Base-by-base conservation (phyloP, 352 stramenopile genomes). In the Globisporangium spiculum region DNA sequence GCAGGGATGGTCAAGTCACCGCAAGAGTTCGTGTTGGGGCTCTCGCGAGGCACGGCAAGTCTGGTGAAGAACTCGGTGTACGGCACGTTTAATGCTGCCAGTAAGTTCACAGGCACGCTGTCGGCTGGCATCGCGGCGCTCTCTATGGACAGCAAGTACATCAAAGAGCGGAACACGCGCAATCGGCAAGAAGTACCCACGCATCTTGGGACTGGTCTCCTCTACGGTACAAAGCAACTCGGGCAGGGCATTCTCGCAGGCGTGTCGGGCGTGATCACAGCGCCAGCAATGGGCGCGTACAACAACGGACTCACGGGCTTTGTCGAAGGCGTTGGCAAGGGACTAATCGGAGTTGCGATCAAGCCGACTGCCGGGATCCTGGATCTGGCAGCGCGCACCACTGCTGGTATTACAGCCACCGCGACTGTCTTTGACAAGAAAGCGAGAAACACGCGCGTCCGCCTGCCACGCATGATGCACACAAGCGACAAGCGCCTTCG, bases 81-180 rank as follows among this genome's bases (percentile, higher is more conserved):
- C 46, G 92, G 94, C 55, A 95, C 91, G 36, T 97, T 98, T 68
- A 98, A 98, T 68, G 91, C 92, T 16, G 92, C 94, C 4, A 97
- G 92, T 62, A 98, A 97, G 68, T 89, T 98, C 63, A 98, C 93
- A 0, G 90, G 92, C 12, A 96, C 93, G 24, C 71, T 98, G n/a
- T 97, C 92, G 0, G 91, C 94, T 18, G 92, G 91, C 0, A 86
- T 98, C 24, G 92, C 93, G 4, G 88, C 89, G 18, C 74, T 98
- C 14, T 98, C 92, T 6, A 83, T 98, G 65, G 92, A 98, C 67
- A 83, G 77, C 44, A 75, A 93, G 72, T 98, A 98, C 76, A 82
- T 97, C 55, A 86, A 85, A 32, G 80, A 90, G 56, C 75, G 92
- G 27, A 90, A 89, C 60, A 84, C 86, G 8, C 82, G 86, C 48